Percentiles rank a stretch among this genome's conserved stretches.
Conservation (phyloP, 2,329 filamentous ascomycete genomes). For the Cytospora schulzeri region DNA sequence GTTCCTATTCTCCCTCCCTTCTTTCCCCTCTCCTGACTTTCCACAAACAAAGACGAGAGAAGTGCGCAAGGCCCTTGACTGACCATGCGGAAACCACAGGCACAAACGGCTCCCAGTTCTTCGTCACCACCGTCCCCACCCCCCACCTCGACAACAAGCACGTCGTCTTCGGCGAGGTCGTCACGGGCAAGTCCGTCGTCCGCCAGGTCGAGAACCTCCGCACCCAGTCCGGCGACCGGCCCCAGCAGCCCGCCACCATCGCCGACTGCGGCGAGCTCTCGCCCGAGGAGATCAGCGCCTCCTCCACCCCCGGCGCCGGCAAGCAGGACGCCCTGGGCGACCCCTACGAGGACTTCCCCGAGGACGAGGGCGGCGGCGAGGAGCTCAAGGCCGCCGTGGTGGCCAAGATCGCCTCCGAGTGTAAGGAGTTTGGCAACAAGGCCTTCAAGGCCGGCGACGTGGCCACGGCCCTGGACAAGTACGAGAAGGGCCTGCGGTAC, state of each 20-base stretch:
- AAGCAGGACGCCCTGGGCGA: constrained; percentile 86
- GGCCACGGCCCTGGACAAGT: constrained; percentile 78
- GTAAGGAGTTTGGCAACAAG: constrained; percentile 91
- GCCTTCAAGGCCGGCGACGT: constrained; percentile 83
- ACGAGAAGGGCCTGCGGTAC: constrained; percentile 90
- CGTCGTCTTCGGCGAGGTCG: constrained; percentile 93
- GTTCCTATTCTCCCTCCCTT: too few relatives aligned
- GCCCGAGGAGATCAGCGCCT: constrained; percentile 54
- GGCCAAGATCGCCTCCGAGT: constrained; percentile 76
- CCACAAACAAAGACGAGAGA: not conserved
- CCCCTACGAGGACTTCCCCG: constrained; percentile 92
- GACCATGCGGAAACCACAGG: constrained; percentile 52
- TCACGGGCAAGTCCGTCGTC: constrained; percentile 88
- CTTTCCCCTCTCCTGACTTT: not conserved
- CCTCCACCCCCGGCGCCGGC: constrained; percentile 58
- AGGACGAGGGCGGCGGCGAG: constrained; percentile 65
- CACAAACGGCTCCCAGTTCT: constrained; percentile 98
- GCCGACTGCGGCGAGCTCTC: constrained; percentile 83
- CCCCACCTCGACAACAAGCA: constrained; percentile 96
- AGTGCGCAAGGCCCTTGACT: not conserved
- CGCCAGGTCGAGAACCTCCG: constrained; percentile 85
- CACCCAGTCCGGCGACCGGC: constrained; percentile 78
- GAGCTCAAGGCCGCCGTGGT: constrained; percentile 48
- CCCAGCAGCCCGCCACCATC: constrained; percentile 71
- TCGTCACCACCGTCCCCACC: constrained; percentile 93